These are phyloP conservation scores for Solanum etuberosum DNA, from an alignment of 257 asterid genomes.

Conservation along the genomic window DNA sequence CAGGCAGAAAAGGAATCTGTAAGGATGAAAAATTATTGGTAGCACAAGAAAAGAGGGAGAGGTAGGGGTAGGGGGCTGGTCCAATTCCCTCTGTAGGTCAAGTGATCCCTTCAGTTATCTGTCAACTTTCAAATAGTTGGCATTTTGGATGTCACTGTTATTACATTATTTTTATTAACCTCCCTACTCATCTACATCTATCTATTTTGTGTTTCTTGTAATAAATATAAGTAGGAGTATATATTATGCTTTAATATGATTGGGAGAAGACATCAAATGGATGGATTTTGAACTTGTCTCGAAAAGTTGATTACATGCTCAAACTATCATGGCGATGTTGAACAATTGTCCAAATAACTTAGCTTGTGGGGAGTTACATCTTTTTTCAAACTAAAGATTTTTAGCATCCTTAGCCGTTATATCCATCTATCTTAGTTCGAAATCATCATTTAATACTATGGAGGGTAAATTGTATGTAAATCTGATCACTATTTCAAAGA, in stretches of 20 bases:
- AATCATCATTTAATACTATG: neutral
- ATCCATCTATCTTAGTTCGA: neutral
- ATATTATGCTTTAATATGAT: neutral
- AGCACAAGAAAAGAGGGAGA: neutral
- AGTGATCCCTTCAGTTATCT: slow-evolving; percentile 1
- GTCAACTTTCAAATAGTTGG: slow-evolving; percentile 1
- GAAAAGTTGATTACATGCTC: neutral
- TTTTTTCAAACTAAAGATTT: neutral
- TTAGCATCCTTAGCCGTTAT: neutral
- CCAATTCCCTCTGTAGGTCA: neutral
- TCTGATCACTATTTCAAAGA: no score
- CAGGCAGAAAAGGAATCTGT: slow-evolving; percentile 19
- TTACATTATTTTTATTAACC: neutral
- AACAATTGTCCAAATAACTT: neutral
- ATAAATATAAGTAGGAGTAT: neutral
- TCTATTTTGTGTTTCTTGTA: neutral
- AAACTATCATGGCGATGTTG: neutral
- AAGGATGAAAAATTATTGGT: slow-evolving; percentile 17
- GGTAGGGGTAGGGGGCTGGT: neutral
- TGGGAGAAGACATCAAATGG: neutral
- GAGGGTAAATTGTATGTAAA: neutral
- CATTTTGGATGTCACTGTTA: neutral
- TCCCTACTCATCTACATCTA: neutral
- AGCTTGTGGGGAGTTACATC: neutral
- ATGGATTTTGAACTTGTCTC: neutral